These are phyloP conservation scores for Phlebopus sp. DNA, from an alignment of 1,284 basidiomycete genomes.

Conservation along the genomic window DNA sequence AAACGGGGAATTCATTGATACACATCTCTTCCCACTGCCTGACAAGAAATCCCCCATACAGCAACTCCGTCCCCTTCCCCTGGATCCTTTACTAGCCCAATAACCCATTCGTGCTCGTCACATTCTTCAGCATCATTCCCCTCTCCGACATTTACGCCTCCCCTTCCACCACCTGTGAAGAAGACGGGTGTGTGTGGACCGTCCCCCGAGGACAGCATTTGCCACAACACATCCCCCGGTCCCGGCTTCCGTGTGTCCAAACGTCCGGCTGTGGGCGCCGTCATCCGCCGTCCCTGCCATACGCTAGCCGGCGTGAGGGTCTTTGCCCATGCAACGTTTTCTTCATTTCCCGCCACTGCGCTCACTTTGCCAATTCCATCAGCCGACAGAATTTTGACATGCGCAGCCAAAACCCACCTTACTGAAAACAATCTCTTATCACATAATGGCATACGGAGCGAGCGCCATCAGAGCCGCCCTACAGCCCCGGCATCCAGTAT, in stretches of 20 bases:
- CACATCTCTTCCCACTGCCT: constrained; percentile 23
- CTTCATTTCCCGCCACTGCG: constrained; percentile 28
- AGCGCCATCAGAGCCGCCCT: constrained; percentile 3
- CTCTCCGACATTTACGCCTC: constrained; percentile 1
- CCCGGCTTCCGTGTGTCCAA: constrained; percentile 17
- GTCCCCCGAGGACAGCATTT: neutral
- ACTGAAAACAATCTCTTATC: constrained; percentile 26
- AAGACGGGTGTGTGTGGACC: neutral
- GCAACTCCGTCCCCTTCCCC: constrained; percentile 13
- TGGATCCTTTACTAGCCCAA: constrained; percentile 15
- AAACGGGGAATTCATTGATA: constrained; percentile 25
- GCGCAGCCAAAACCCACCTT: constrained; percentile 14
- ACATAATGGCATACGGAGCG: constrained; percentile 13
- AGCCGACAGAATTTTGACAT: constrained; percentile 15
- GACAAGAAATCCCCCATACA: neutral
- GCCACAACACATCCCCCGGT: constrained; percentile 25
- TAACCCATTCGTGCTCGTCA: constrained; percentile 6
- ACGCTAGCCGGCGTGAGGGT: constrained; percentile 18
- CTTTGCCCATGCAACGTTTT: constrained; percentile 29
- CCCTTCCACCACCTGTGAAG: constrained; percentile 1
- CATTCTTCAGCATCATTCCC: constrained; percentile 5
- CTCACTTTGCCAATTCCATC: constrained; percentile 26
- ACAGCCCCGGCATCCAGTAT: constrained; percentile 6
- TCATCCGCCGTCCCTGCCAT: constrained; percentile 1
- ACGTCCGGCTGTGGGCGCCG: constrained; percentile 26